Evolutionary conservation across 371 early-diverging fungal species (phyloP).

Genomic region (Mortierella sp.): DNA sequence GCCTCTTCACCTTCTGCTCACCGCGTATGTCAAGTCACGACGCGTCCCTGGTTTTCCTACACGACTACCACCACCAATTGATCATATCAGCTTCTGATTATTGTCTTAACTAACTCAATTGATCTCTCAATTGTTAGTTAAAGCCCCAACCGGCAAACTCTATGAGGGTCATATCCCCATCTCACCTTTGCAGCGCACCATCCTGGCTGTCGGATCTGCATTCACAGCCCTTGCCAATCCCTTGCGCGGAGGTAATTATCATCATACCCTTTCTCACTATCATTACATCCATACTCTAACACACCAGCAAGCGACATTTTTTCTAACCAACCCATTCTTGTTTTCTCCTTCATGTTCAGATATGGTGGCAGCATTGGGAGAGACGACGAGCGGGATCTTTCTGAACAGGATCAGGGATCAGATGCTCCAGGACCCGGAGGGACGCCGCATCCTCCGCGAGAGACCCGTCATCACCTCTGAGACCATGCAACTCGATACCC

Average conservation of each 20-base stretch:
- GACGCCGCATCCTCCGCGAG: constrained; percentile 87
- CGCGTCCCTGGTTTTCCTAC: neutral
- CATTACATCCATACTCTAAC: too few relatives aligned
- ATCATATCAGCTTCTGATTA: neutral
- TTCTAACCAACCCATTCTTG: neutral
- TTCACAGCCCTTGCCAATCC: constrained; percentile 85
- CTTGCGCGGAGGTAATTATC: constrained; percentile 76
- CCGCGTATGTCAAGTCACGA: constrained; percentile 27
- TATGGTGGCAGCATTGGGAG: constrained; percentile 94
- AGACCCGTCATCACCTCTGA: constrained; percentile 81
- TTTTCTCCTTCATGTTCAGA: constrained; percentile 61
- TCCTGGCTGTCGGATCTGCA: constrained; percentile 83
- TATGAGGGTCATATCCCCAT: constrained; percentile 72
- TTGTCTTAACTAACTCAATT: neutral
- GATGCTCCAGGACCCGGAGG: constrained; percentile 83
- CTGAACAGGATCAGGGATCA: constrained; percentile 78
- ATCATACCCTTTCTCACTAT: neutral
- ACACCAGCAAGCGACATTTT: neutral
- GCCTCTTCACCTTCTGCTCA: constrained; percentile 30
- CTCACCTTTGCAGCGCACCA: constrained; percentile 66
- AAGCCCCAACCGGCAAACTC: constrained; percentile 56
- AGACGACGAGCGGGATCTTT: constrained; percentile 83
- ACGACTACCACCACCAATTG: neutral
- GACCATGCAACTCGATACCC: constrained; percentile 72
- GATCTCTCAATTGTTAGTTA: constrained; percentile 13